Conservation (phyloP, 306 rosid species). For the Malus asiatica region DNA sequence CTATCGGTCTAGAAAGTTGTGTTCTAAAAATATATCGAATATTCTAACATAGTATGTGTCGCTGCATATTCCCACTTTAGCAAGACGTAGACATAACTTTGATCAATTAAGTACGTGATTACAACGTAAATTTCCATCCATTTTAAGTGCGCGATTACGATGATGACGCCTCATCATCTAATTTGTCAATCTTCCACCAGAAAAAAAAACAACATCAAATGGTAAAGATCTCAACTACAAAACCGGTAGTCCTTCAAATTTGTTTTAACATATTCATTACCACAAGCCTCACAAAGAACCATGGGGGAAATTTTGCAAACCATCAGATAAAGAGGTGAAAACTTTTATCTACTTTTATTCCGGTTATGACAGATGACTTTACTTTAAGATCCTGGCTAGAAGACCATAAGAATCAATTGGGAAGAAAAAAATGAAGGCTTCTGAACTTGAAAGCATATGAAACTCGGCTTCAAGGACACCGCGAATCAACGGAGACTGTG, state of each 20-base stretch:
- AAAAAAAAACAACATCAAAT: neutral
- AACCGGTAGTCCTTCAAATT: neutral
- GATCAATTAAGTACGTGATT: neutral
- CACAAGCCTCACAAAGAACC: neutral
- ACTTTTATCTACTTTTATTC: neutral
- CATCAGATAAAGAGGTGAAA: neutral
- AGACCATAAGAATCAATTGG: neutral
- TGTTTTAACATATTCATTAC: neutral
- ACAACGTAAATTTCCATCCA: neutral
- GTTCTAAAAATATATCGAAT: no score
- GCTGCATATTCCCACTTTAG: neutral
- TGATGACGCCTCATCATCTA: neutral
- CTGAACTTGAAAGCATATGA: neutral
- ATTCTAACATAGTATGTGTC: no score
- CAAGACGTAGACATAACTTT: no score
- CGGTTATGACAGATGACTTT: neutral
- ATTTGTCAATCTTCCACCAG: neutral
- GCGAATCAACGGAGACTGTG: slow-evolving; percentile 35
- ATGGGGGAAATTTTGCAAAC: neutral
- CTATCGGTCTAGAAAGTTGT: no score
- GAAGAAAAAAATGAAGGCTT: neutral
- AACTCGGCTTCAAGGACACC: slow-evolving; percentile 17
- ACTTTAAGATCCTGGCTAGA: neutral
- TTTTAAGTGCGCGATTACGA: neutral
- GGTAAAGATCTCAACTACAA: neutral